Base-by-base conservation (phyloP, 768 basidiomycete species). In the Tricholoma sp. region DNA sequence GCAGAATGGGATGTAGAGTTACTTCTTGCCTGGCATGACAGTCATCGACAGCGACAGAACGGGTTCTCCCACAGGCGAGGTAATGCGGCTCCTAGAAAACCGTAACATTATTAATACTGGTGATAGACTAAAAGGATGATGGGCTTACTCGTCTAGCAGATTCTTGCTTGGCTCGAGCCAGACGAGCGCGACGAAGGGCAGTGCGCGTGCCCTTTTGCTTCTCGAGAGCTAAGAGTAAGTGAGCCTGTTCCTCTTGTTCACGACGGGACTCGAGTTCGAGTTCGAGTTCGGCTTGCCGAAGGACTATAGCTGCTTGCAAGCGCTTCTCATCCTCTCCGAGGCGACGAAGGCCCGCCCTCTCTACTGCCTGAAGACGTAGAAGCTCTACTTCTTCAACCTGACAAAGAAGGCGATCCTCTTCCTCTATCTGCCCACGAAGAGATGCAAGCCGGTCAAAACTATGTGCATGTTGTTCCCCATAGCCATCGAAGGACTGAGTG, bases 321-420 rank as follows among this genome's bases (percentile, higher is more conserved):
- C 50, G 56, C 10, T 51, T 57, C 50, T 35, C 51, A 52, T 59
- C 50, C 18, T 52, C 22, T 18, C 54, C n/a, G n/a, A n/a, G 56
- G 4, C 24, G 54, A 39, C 59, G 59, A 27, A 59, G 55, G 34
- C 54, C 49, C 35, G 57, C 55, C 21, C 43, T n/a, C 21, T 59
- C 55, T 24, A 50, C 34, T 41, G 52, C 55, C 18, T 50, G 55
- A 19, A 16, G 50, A 52, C 24, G 59, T 18, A 59, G 55, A 32
- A 54, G 55, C 47, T 56, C 53, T 24, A 34, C 21, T 29, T 59
- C 55, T 18, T 52, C 34, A 34, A 39, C 52, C n/a, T 62, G 61
- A 10, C 45, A 57, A 21, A 57, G 59, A 21, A 53, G 57, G 10
- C 34, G 49, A 11, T 50, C 54, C 35, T 53, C 41, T 34, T 61